Evolutionary conservation across 352 stramenopile genomes (phyloP).

Genomic region (Pelagophyceae sp.): DNA sequence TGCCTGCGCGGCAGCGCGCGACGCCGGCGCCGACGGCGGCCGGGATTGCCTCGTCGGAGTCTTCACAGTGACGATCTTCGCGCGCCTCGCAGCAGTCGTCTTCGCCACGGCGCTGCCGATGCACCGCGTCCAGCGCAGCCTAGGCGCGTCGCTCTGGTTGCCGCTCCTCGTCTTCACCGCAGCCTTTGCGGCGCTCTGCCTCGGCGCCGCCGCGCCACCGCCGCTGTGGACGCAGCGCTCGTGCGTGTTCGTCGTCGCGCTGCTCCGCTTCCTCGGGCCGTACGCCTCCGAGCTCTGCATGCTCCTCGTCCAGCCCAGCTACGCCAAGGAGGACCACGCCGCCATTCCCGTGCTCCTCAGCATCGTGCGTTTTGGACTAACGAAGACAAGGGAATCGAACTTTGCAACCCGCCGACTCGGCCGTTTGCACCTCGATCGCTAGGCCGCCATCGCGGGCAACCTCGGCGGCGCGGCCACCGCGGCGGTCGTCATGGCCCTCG

Average conservation of each 20-base stretch:
- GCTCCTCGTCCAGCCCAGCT: slow-evolving; percentile 1
- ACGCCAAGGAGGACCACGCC: background rate
- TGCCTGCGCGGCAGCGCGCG: slow-evolving; percentile 7
- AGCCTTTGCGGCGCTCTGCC: background rate
- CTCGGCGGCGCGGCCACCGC: no score
- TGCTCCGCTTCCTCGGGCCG: background rate
- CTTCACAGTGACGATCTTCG: background rate
- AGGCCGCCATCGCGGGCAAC: no score
- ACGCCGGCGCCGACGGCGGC: background rate
- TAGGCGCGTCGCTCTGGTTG: background rate
- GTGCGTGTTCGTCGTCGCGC: background rate
- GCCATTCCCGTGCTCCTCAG: background rate
- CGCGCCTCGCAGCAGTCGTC: background rate
- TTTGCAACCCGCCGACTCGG: no score
- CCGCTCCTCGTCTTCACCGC: background rate
- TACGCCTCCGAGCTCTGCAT: background rate
- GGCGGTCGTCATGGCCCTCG: no score
- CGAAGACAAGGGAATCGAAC: no score
- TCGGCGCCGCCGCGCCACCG: background rate
- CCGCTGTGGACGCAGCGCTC: background rate
- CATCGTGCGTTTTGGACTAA: no score
- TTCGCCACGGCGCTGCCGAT: background rate
- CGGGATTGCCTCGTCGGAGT: background rate
- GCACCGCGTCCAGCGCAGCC: background rate
- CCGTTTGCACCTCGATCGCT: no score